These are phyloP conservation scores for Babesia bigemina DNA, from an alignment of 169 alveolate species.

Conservation along the genomic window DNA sequence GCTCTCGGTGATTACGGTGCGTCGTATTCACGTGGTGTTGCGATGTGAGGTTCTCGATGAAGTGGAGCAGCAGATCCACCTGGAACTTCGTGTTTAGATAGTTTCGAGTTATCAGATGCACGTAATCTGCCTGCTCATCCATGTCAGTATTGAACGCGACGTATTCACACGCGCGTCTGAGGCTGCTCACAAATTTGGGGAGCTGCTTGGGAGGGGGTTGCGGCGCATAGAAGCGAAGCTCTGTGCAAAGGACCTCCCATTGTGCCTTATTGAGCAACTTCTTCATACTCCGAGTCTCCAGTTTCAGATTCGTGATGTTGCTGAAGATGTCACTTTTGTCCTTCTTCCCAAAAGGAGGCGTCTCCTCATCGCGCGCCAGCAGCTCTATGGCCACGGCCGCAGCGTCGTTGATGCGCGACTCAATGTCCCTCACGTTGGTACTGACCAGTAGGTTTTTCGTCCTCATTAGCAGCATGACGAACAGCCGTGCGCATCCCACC, in stretches of 20 bases:
- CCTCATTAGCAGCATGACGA: conserved; percentile 39
- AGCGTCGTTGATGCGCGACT: conserved; percentile 38
- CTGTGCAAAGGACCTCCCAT: conserved; percentile 47
- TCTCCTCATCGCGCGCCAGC: conserved; percentile 27
- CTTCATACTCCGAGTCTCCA: conserved; percentile 56
- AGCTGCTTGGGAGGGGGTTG: conserved; percentile 23
- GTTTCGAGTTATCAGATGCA: conserved; percentile 32
- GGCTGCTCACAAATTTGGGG: conserved; percentile 45
- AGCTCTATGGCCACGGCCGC: conserved; percentile 24
- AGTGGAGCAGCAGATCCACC: conserved; percentile 51
- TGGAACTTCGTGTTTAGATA: conserved; percentile 54
- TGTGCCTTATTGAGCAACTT: conserved; percentile 50
- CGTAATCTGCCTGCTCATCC: conserved; percentile 32
- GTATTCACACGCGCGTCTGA: conserved; percentile 39
- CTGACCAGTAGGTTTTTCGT: conserved; percentile 21
- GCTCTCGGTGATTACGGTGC: conserved; percentile 17
- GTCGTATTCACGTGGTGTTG: background rate
- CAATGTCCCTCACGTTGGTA: conserved; percentile 33
- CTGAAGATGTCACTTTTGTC: conserved; percentile 55
- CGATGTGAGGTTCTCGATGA: conserved; percentile 28
- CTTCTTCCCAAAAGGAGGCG: conserved; percentile 12
- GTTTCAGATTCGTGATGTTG: conserved; percentile 37
- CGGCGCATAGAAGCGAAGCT: conserved; percentile 41
- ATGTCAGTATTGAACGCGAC: conserved; percentile 49
- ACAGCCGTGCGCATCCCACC: conserved; percentile 26